phyloP scores from a whole-genome alignment of 441 rosid genomes.

The Adansonia gregorii region DNA sequence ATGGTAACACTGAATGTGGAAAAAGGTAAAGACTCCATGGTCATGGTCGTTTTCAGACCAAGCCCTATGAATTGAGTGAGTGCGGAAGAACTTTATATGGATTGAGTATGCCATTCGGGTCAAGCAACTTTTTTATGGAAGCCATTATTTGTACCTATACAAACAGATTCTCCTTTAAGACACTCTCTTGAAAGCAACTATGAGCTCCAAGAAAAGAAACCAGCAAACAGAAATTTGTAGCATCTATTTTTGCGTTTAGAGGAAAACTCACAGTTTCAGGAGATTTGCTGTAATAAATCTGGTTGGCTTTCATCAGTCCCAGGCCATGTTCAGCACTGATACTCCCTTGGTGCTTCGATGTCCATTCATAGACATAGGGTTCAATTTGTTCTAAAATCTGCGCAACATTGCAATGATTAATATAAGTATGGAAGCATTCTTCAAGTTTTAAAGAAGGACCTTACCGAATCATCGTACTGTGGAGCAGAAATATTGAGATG shows the following conservation, averaged over 20 bases:
- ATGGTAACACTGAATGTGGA: background rate
- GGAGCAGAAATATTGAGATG: slow-evolving; percentile 85
- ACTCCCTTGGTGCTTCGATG: slow-evolving; percentile 84
- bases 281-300: slow-evolving; percentile 81
- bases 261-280: slow-evolving; percentile 60
- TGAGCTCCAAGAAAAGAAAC: slow-evolving; percentile 4
- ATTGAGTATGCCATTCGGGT: slow-evolving; percentile 80
- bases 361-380: slow-evolving; percentile 94
- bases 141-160: slow-evolving; percentile 74
- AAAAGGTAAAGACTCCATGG: background rate
- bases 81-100: slow-evolving; percentile 87
- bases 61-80: slow-evolving; percentile 35
- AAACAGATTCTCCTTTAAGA: slow-evolving; percentile 24
- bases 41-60: slow-evolving; percentile 29
- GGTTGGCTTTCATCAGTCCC: slow-evolving; percentile 92
- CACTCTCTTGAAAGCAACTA: slow-evolving; percentile 9
- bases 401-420: slow-evolving; percentile 34
- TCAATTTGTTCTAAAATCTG: slow-evolving; percentile 84
- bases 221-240: background rate
- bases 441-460: slow-evolving; percentile 20
- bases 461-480: slow-evolving; percentile 66
- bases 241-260: background rate
- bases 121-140: slow-evolving; percentile 74
- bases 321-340: slow-evolving; percentile 96
- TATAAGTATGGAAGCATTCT: slow-evolving; percentile 5